Percentiles rank a stretch among this genome's conserved stretches.
These are phyloP conservation scores for Cladosporium cucumerinum DNA, from an alignment of 2,329 filamentous ascomycete genomes.

Conservation along the genomic window DNA sequence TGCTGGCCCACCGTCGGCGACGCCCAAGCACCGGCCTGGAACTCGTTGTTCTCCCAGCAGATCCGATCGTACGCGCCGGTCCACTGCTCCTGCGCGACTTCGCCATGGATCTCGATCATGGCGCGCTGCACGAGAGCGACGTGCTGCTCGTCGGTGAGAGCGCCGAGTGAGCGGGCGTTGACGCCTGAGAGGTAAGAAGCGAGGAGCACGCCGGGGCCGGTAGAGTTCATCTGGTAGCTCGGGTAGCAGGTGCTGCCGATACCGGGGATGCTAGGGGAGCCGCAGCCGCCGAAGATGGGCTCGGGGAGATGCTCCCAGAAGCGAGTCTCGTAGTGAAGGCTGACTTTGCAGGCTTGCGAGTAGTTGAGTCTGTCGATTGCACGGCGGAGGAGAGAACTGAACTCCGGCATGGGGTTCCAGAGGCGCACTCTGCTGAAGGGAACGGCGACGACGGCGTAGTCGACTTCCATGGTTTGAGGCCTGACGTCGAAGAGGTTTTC, in stretches of 20 bases:
- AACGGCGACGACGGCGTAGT: slow-evolving; percentile 64
- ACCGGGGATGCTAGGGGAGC: slow-evolving; percentile 57
- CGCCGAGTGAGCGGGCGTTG: slow-evolving; percentile 44
- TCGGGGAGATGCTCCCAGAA: slow-evolving; percentile 55
- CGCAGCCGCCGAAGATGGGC: slow-evolving; percentile 64
- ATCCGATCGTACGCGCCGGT: slow-evolving; percentile 63
- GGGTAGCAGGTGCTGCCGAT: slow-evolving; percentile 65
- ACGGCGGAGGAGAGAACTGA: slow-evolving; percentile 48
- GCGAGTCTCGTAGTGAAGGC: slow-evolving; percentile 65
- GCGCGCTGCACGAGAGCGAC: slow-evolving; percentile 61
- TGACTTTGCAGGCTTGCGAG: slow-evolving; percentile 54
- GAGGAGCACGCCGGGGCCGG: slow-evolving; percentile 60
- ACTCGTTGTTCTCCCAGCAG: slow-evolving; percentile 63
- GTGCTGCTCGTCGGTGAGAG: slow-evolving; percentile 57
- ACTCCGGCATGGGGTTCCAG: slow-evolving; percentile 55
- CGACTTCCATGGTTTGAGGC: slow-evolving; percentile 52
- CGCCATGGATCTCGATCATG: slow-evolving; percentile 66
- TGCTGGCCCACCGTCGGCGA: slow-evolving; percentile 59
- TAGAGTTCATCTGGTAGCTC: slow-evolving; percentile 62
- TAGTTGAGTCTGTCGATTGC: slow-evolving; percentile 52
- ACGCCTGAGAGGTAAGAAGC: slow-evolving; percentile 55
- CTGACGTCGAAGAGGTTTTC: slow-evolving; percentile 40
- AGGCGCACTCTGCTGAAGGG: slow-evolving; percentile 63
- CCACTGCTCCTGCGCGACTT: slow-evolving; percentile 57
- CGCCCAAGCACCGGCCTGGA: slow-evolving; percentile 62